Evolutionary conservation across 768 basidiomycete genomes (phyloP), one percentile per base, ranked within the genome.

Genomic region (Lactarius evosmus): DNA sequence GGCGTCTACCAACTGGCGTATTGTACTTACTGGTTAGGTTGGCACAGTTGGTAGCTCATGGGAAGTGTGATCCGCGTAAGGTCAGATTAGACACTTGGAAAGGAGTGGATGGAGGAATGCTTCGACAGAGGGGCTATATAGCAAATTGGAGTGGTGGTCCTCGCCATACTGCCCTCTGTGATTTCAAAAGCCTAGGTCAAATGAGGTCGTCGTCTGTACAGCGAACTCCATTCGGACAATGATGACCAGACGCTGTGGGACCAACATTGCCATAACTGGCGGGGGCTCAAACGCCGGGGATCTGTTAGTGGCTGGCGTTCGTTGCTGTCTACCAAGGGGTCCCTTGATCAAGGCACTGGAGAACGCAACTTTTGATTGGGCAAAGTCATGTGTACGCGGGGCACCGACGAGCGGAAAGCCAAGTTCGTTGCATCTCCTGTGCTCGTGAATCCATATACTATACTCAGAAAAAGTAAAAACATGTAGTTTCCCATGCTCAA

Each of bases 31-130:
- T 7, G 8, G 7, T 29, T 7, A 7, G 22, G 5, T 7, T 8
- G 3, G 54, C 63, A 65, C 30, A 5, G 14, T 56, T 46, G 4
- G 12, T 22, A 4, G 32, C 19, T 19, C 54, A 60, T 60, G 54
- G 38, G 8, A 44, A 44, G 25, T 27, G 49, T 32, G 14, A 40
- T 4, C 14, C 1, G 19, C 27, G 5, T 29, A 29, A n/a, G 36
- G 58, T 44, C 3, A 44, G n/a, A 51, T 5, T 29, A 19, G 22
- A 27, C n/a, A 38, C 27, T 40, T 17, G 25, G 25, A 27, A 52
- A 27, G 27, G 27, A 27, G 58, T 11, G 9, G 2, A 16, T 49
- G 30, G 3, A 25, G 49, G 40, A 16, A 25, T 27, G 36, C 27
- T 22, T n/a, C 17, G 33, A 4, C 32, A 27, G 22, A 19, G 25